Percentiles rank a stretch among this genome's conserved stretches.
Evolutionary conservation across 176 grass and related monocot species (phyloP).

Genomic region (Lolium perenne): DNA sequence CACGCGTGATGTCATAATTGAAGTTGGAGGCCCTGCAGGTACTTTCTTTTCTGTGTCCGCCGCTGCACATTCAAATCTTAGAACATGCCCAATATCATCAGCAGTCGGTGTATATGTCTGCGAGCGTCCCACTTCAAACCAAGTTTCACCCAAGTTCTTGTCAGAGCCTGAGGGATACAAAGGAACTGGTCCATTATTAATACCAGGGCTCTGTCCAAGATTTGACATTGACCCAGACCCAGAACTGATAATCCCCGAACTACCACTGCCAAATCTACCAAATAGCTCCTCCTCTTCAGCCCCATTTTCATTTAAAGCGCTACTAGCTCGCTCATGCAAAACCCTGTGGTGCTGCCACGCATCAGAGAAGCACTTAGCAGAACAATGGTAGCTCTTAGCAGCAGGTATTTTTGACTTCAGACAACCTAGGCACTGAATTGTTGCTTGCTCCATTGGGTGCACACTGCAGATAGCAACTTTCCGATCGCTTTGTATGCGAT

Average conservation of each 20-base stretch:
- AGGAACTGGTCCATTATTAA: constrained; percentile 64
- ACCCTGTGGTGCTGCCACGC: constrained; percentile 93
- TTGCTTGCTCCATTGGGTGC: constrained; percentile 93
- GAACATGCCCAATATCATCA: constrained; percentile 96
- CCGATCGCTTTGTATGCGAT: constrained; percentile 83
- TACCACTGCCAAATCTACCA: constrained; percentile 68
- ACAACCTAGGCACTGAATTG: constrained; percentile 92
- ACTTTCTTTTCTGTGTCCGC: constrained; percentile 67
- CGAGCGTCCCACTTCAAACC: constrained; percentile 81
- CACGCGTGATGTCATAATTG: constrained; percentile 91
- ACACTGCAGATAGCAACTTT: constrained; percentile 86
- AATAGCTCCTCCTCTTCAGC: constrained; percentile 92
- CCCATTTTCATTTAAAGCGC: constrained; percentile 85
- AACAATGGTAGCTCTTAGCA: constrained; percentile 96
- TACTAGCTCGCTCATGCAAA: constrained; percentile 92
- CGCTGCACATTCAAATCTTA: constrained; percentile 91
- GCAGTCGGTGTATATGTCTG: constrained; percentile 86
- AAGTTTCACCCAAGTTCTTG: constrained; percentile 85
- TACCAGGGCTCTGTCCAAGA: constrained; percentile 59
- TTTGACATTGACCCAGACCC: constrained; percentile 62
- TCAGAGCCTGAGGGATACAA: constrained; percentile 60
- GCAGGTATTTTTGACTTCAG: constrained; percentile 95
- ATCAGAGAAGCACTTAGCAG: constrained; percentile 90
- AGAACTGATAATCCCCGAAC: constrained; percentile 56
- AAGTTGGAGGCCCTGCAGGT: constrained; percentile 60